These are phyloP conservation scores for Penicillium roqueforti DNA, from an alignment of 495 filamentous ascomycete species.

Conservation along the genomic window DNA sequence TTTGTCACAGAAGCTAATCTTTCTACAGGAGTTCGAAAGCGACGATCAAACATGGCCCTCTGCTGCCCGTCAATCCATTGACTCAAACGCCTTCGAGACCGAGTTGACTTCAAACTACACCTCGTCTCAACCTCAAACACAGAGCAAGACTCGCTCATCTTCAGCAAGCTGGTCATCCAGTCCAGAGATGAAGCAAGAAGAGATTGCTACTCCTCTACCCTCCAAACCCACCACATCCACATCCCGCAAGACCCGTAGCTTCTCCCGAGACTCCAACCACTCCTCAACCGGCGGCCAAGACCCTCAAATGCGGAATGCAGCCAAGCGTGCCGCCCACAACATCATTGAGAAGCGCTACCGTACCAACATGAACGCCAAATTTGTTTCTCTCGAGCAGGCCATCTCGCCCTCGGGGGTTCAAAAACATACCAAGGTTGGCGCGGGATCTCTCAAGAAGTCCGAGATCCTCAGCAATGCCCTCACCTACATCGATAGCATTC, in stretches of 20 bases:
- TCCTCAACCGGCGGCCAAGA: conserved; percentile 20
- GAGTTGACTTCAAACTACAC: conserved; percentile 10
- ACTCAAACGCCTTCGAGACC: conserved; percentile 16
- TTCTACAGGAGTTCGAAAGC: conserved; percentile 36
- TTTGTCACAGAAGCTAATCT: neutral
- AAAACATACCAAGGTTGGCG: conserved; percentile 26
- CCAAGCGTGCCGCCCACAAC: conserved; percentile 51
- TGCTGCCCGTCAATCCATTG: conserved; percentile 23
- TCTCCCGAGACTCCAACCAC: conserved; percentile 30
- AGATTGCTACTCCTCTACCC: conserved; percentile 16
- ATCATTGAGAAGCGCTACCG: conserved; percentile 52
- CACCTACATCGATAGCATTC: conserved; percentile 59
- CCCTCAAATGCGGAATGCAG: conserved; percentile 36
- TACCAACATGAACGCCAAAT: conserved; percentile 53
- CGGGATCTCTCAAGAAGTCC: conserved; percentile 43
- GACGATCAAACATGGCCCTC: conserved; percentile 41
- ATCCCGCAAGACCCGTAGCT: conserved; percentile 31
- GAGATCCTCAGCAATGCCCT: conserved; percentile 66
- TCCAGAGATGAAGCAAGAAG: conserved; percentile 32
- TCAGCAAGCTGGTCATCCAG: conserved; percentile 33
- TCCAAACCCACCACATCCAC: conserved; percentile 17
- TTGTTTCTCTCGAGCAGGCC: conserved; percentile 42
- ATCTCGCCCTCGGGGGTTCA: conserved; percentile 29
- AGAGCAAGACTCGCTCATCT: conserved; percentile 11
- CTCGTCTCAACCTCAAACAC: conserved; percentile 17